These are phyloP conservation scores for Microsporum canis DNA, from an alignment of 2,329 filamentous ascomycete genomes.

Conservation along the genomic window DNA sequence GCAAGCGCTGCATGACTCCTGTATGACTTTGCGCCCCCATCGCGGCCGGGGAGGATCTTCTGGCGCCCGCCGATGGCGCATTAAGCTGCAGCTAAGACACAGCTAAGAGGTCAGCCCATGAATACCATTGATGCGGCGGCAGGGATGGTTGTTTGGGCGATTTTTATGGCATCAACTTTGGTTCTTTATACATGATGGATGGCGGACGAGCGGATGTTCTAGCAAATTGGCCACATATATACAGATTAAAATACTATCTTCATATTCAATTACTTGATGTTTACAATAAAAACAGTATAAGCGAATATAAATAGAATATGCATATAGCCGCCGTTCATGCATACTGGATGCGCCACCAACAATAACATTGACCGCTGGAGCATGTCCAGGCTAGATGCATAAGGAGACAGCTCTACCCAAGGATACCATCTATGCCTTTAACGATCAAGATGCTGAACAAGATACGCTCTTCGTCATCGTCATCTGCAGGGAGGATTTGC, in stretches of 20 bases:
- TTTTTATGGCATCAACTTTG: too few relatives aligned
- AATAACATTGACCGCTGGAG: background rate
- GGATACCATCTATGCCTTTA: background rate
- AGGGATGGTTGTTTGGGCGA: background rate
- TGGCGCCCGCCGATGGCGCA: background rate
- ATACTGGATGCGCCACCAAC: background rate
- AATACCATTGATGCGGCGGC: background rate
- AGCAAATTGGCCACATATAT: background rate
- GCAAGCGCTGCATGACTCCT: background rate
- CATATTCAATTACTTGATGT: too few relatives aligned
- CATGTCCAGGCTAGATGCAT: background rate
- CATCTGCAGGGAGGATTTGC: background rate
- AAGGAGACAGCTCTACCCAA: background rate
- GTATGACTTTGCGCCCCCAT: background rate
- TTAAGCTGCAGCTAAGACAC: background rate
- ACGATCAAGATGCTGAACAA: background rate
- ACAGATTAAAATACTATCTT: background rate
- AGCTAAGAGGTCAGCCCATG: background rate
- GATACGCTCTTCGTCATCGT: slow-evolving; percentile 7
- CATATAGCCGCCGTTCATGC: background rate
- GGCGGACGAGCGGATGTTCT: too few relatives aligned
- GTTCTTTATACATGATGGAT: too few relatives aligned
- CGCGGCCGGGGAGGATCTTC: background rate
- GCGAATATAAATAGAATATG: background rate
- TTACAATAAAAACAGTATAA: too few relatives aligned